These are phyloP conservation scores for Salix purpurea DNA, from an alignment of 345 rosid genomes.

Conservation along the genomic window DNA sequence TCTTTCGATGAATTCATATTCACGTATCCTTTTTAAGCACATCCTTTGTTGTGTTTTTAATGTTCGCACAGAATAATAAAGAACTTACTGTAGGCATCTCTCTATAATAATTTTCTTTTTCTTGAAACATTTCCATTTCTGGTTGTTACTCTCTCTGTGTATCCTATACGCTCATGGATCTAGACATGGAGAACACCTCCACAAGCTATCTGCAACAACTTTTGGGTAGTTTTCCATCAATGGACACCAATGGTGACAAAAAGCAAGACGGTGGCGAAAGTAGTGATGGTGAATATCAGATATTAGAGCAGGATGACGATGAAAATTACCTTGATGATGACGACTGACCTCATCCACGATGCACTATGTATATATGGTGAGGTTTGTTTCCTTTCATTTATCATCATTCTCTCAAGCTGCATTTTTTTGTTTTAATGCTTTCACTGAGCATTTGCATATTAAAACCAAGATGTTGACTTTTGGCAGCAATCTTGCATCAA, in stretches of 20 bases:
- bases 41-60: constrained; percentile 5
- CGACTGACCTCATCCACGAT: background rate
- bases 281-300: constrained; percentile 75
- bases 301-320: constrained; percentile 78
- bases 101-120: background rate
- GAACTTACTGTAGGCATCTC: background rate
- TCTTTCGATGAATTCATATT: constrained; percentile 39
- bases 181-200: constrained; percentile 66
- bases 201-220: constrained; percentile 80
- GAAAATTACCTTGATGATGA: constrained; percentile 26
- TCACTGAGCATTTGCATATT: background rate
- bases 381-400: background rate
- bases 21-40: constrained; percentile 62
- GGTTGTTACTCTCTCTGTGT: background rate
- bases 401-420: background rate
- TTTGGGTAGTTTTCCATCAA: constrained; percentile 69
- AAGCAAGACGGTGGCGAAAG: constrained; percentile 40
- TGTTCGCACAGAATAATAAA: background rate
- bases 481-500: background rate
- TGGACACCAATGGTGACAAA: constrained; percentile 34
- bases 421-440: background rate
- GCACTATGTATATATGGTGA: background rate
- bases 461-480: background rate
- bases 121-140: background rate
- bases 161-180: constrained; percentile 49